Base-by-base conservation (phyloP, 2,329 filamentous ascomycete genomes). In the Diaporthe eres region DNA sequence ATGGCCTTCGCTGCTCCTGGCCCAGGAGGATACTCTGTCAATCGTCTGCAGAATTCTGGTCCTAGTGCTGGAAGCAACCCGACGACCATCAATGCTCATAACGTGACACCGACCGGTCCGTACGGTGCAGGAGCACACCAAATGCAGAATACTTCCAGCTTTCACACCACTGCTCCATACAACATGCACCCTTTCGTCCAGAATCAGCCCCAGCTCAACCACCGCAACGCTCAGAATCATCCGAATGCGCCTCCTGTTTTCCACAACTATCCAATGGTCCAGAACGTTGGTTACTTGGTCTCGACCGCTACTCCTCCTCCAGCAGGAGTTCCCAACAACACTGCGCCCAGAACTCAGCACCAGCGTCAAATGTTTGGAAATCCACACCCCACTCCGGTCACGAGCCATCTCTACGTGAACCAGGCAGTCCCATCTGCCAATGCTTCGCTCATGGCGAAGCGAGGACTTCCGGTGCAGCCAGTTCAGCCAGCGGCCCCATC, bases 321-420 rank as follows among this genome's bases (percentile, higher is more conserved):
- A 13, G 55, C 10, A n/a, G 19, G 17, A 12, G 2, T 22, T 34
- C 17, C 55, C 17, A 12, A 0, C 17, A n/a, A 42, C 22, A 34
- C 34, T 10, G 2, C 6, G 0, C n/a, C n/a, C 2, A 42, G 13
- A 17, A 19, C 2, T 10, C 12, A 8, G n/a, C 22, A 3, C 22
- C 34, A 25, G 6, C 22, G 15, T 3, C 58, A 61, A 25, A 4
- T n/a, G 34, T 15, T 13, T n/a, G 22, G 7, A 42, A 15, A 42
- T 4, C 2, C 58, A 5, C 37, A 25, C 10, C 3, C 57, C 0
- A 4, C 19, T 12, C 4, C 10, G 10, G 12, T 2, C 6, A 3
- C 12, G 6, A 60, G 15, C 10, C 19, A 39, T 6, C 7, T 10
- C n/a, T 8, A 10, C 9, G 19, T 9, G 17, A 60, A 37, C 10